phyloP scores from a whole-genome alignment of 352 stramenopile genomes.

The Globisporangium spiculum region DNA sequence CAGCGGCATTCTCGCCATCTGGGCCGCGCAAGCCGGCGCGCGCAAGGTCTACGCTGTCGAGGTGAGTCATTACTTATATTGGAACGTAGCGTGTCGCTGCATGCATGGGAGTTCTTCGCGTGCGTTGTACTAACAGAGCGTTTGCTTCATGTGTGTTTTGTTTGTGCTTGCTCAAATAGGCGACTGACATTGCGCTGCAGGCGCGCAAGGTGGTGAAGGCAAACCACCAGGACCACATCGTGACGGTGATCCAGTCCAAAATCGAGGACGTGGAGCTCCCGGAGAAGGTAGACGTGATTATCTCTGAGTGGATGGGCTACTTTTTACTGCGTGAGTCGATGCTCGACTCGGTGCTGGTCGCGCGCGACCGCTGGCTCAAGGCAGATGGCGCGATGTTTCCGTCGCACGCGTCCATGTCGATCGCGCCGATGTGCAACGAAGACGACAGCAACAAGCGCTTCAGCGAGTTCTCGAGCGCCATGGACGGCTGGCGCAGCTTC shows the following conservation, averaged over 20 bases:
- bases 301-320: constrained; percentile 99
- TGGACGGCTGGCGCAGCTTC: constrained; percentile 84
- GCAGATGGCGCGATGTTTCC: constrained; percentile 97
- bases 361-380: constrained; percentile 97
- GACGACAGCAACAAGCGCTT: constrained; percentile 86
- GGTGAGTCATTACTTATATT: background rate
- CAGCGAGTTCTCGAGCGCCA: constrained; percentile 78
- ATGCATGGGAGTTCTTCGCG: background rate
- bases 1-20: constrained; percentile 98
- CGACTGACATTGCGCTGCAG: constrained; percentile 98
- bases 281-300: constrained; percentile 99
- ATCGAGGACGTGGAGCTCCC: constrained; percentile 98
- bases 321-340: constrained; percentile 99
- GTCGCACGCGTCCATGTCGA: constrained; percentile 97
- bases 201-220: constrained; percentile 94
- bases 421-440: constrained; percentile 96
- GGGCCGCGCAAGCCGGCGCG: constrained; percentile 98
- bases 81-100: background rate
- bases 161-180: constrained; percentile 19
- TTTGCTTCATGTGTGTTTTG: background rate
- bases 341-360: constrained; percentile 98
- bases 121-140: background rate
- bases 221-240: constrained; percentile 95
- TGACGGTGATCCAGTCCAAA: constrained; percentile 98
- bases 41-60: constrained; percentile 97